phyloP scores from a whole-genome alignment of 768 basidiomycete species.

The Kwoniella bestiolae region DNA sequence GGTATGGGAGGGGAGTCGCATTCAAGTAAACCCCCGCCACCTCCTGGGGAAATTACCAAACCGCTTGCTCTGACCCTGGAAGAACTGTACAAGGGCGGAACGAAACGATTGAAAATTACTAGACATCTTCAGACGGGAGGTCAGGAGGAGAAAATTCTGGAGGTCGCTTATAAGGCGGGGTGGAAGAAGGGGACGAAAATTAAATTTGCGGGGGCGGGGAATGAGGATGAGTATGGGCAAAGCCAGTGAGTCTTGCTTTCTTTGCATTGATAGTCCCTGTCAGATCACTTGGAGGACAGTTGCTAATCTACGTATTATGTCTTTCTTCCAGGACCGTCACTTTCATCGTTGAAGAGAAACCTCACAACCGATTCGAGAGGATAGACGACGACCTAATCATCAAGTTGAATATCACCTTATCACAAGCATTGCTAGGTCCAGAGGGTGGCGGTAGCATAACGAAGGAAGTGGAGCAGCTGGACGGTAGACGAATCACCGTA shows the following conservation, averaged over 20 bases:
- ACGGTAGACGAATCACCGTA: conserved; percentile 77
- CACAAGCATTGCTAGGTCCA: conserved; percentile 77
- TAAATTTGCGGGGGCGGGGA: conserved; percentile 81
- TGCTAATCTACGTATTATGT: too few relatives aligned
- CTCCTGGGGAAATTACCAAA: conserved; percentile 67
- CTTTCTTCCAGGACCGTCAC: conserved; percentile 71
- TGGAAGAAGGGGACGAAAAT: conserved; percentile 98
- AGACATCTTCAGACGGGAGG: conserved; percentile 72
- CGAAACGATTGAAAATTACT: conserved; percentile 85
- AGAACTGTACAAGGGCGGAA: conserved; percentile 81
- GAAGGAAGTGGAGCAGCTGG: conserved; percentile 70
- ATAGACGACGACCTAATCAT: conserved; percentile 77
- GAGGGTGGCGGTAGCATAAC: conserved; percentile 62
- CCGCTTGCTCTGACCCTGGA: conserved; percentile 83
- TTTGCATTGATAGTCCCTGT: too few relatives aligned
- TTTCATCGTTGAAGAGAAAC: conserved; percentile 96
- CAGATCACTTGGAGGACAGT: too few relatives aligned
- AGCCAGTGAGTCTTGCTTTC: conserved; percentile 59
- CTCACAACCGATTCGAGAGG: conserved; percentile 74
- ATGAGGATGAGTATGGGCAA: conserved; percentile 56
- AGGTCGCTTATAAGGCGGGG: conserved; percentile 77
- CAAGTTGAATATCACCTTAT: conserved; percentile 69
- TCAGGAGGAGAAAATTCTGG: conserved; percentile 90
- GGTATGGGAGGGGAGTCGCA: conserved; percentile 56
- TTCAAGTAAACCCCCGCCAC: conserved; percentile 58